Base-by-base conservation (phyloP, 192 early-diverging fungal genomes). In the Umbelopsis ramanniana region DNA sequence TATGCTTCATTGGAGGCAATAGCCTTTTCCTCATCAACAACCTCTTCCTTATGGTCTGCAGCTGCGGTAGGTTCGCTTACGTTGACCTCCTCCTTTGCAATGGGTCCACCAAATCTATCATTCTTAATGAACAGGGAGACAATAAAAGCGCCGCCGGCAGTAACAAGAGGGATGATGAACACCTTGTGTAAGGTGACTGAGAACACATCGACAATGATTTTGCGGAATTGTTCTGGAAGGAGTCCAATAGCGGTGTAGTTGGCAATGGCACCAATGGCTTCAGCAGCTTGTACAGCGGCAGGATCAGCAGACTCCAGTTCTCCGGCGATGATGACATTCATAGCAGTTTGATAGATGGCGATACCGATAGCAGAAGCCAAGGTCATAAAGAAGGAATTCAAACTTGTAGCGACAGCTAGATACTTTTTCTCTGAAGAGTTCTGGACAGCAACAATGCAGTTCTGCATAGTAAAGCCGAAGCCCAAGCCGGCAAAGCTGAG, bases 391-490 rank as follows among this genome's bases (percentile, higher is more conserved):
- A 76, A 71, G 26, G 52, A 70, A 55, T 80, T 79, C 23, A 81
- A 79, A n/a, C 77, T 71, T 23, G 85, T 88, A 45, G 77, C 82
- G 4, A 82, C 72, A 52, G 85, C 85, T 74, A 86, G 81, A 54
- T 85, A 82, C 47, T 77, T 76, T 29, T 72, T 70, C 47, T 78
- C 79, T 38, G 75, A 72, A n/a, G 75, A 67, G 23, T 74, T 63
- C 52, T 88, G 87, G 6, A 81, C 79, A 10, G 79, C 78, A 21
- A 86, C 46, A 12, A 85, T 74, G 7, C 70, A 55, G 21, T 81
- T 86, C 55, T 89, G 87, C 79, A 88, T 82, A 6, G 82, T 83
- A 43, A 87, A 70, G 6, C 91, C 91, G 24, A 88, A 71, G 5
- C 46, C 46, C 33, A 71, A 67, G 52, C 78, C 78, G 15, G 66